Evolutionary conservation across 2,329 filamentous ascomycete species (phyloP).

Genomic region (Albifimbria verrucaria): DNA sequence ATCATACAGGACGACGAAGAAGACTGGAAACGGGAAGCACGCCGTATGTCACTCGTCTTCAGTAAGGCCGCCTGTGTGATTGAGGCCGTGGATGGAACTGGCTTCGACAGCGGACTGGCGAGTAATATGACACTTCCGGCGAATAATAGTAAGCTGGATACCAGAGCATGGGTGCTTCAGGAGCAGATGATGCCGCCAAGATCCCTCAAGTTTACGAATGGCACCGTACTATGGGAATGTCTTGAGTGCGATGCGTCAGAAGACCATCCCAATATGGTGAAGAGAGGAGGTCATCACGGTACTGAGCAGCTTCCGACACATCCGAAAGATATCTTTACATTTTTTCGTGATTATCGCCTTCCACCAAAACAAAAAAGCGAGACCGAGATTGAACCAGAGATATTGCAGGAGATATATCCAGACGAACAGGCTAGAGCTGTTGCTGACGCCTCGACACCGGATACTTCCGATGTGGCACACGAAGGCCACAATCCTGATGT

Average conservation of each 20-base stretch:
- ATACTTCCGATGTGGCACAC: not conserved
- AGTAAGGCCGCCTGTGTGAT: not conserved
- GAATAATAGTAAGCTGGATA: not conserved
- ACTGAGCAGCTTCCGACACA: not conserved
- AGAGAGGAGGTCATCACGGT: not conserved
- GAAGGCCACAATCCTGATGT: not conserved
- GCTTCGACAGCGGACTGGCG: not conserved
- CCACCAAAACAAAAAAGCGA: not conserved
- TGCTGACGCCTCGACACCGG: not conserved
- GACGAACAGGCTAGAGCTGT: not conserved
- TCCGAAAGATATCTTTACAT: constrained; percentile 1
- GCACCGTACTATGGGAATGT: not conserved
- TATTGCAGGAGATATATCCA: too few species aligned
- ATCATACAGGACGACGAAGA: constrained; percentile 1
- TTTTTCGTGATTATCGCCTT: not conserved
- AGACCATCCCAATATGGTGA: not conserved
- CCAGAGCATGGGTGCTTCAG: constrained; percentile 1
- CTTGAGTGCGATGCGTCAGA: not conserved
- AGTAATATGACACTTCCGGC: not conserved
- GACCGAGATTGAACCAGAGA: too few species aligned
- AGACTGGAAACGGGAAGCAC: constrained; percentile 1
- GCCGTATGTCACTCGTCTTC: constrained; percentile 1
- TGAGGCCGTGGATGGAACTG: not conserved
- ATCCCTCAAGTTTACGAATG: not conserved
- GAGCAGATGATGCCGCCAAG: constrained; percentile 3